phyloP scores from a whole-genome alignment of 257 asterid genomes.

The Handroanthus guayacan region DNA sequence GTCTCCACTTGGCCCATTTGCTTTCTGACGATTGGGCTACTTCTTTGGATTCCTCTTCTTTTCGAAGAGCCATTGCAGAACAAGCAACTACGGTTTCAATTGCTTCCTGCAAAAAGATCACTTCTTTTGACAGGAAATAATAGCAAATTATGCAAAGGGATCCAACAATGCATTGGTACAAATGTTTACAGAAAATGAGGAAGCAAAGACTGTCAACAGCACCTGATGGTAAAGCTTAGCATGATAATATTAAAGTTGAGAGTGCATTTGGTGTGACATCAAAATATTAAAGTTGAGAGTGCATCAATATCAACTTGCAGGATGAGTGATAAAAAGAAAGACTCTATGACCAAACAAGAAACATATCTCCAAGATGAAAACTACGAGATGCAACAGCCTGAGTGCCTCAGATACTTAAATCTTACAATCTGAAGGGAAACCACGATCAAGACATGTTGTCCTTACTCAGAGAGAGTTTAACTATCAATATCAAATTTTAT shows the following conservation, averaged over 20 bases:
- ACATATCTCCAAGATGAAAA: neutral
- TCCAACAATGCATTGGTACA: neutral
- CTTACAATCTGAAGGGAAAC: neutral
- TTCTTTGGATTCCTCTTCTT: conserved; percentile 74
- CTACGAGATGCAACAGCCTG: neutral
- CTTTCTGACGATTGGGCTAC: conserved; percentile 56
- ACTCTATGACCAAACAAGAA: neutral
- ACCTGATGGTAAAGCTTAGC: neutral
- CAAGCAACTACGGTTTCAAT: conserved; percentile 86
- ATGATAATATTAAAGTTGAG: neutral
- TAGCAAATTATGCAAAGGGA: neutral
- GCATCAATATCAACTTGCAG: neutral
- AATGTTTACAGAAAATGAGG: neutral
- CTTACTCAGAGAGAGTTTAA: neutral
- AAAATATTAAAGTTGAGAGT: neutral
- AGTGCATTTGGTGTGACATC: conserved; percentile 1
- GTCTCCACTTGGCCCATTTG: conserved; percentile 89
- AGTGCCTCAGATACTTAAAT: neutral
- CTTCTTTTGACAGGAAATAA: conserved; percentile 18
- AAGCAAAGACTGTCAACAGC: conserved; percentile 23
- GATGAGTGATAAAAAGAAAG: neutral
- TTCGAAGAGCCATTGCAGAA: conserved; percentile 87
- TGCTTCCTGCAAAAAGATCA: conserved; percentile 71
- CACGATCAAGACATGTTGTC: neutral
- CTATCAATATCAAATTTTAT: neutral